Percentiles rank a stretch among this genome's conserved stretches.
phyloP scores from a whole-genome alignment of 345 rosid genomes.

The Ceriops zippeliana region DNA sequence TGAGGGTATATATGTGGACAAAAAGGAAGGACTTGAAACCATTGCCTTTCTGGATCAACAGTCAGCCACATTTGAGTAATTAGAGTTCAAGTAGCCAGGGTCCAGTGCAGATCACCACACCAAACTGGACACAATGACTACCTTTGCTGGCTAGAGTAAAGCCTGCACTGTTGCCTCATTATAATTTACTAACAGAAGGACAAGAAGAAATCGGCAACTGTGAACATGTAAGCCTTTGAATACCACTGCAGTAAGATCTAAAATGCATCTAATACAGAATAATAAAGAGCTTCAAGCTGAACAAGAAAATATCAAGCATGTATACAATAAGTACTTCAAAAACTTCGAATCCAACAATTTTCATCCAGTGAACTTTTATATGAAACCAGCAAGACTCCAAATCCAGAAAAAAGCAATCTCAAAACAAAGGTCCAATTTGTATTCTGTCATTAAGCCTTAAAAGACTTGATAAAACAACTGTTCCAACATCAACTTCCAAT shows the following conservation, averaged over 20 bases:
- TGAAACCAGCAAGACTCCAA: conserved; percentile 23
- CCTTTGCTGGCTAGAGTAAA: not conserved
- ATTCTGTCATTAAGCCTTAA: too few relatives aligned
- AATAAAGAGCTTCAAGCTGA: too few relatives aligned
- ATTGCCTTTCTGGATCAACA: not conserved
- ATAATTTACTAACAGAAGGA: not conserved
- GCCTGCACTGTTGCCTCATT: not conserved
- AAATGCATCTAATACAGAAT: not conserved
- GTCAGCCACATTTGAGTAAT: not conserved
- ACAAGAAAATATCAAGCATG: too few relatives aligned
- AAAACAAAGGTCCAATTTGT: conserved; percentile 19
- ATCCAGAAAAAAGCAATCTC: conserved; percentile 26
- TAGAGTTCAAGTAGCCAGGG: not conserved
- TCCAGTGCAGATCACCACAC: not conserved
- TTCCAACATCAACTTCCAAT: conserved; percentile 11
- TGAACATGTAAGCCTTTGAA: not conserved
- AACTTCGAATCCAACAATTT: conserved; percentile 4
- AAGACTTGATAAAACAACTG: too few relatives aligned
- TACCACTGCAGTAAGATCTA: not conserved
- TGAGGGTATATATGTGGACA: not conserved
- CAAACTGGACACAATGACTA: not conserved
- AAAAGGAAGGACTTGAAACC: not conserved
- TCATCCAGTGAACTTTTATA: conserved; percentile 8
- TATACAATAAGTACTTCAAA: conserved; percentile 7
- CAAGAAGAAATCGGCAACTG: not conserved